These are phyloP conservation scores for Lycium ferocissimum DNA, from an alignment of 257 asterid genomes.

Conservation along the genomic window DNA sequence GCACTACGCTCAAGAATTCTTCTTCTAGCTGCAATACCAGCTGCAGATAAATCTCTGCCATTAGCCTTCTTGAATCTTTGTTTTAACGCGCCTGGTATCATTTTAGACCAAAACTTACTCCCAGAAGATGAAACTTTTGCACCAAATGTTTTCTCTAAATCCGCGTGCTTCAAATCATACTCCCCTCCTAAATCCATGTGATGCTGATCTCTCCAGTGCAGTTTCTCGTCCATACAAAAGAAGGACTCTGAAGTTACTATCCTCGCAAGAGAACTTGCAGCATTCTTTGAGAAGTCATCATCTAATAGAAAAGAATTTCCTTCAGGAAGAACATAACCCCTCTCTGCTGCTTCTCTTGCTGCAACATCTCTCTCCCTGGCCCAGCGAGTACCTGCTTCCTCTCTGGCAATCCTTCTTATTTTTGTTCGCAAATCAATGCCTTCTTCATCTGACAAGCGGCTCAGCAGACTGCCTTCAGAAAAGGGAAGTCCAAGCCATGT, in stretches of 20 bases:
- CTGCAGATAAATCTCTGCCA: slow-evolving; percentile 62
- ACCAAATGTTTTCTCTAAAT: slow-evolving; percentile 94
- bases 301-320: slow-evolving; percentile 50
- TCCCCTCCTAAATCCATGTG: slow-evolving; percentile 97
- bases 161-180: slow-evolving; percentile 94
- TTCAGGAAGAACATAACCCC: slow-evolving; percentile 74
- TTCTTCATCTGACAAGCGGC: slow-evolving; percentile 85
- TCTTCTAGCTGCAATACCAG: slow-evolving; percentile 66
- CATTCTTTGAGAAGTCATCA: slow-evolving; percentile 62
- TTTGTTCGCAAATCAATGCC: slow-evolving; percentile 93
- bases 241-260: slow-evolving; percentile 63
- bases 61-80: slow-evolving; percentile 70
- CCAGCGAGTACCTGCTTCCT: slow-evolving; percentile 77
- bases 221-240: slow-evolving; percentile 71
- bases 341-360: slow-evolving; percentile 80
- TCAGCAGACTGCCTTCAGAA: slow-evolving; percentile 62
- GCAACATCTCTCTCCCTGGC: slow-evolving; percentile 79
- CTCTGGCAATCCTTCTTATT: slow-evolving; percentile 82
- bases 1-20: slow-evolving; percentile 89
- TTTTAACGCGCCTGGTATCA: slow-evolving; percentile 63
- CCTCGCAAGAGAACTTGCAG: slow-evolving; percentile 52
- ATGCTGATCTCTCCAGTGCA: slow-evolving; percentile 96
- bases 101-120: slow-evolving; percentile 65
- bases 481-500: slow-evolving; percentile 96
- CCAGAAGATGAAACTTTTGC: slow-evolving; percentile 63